These are phyloP conservation scores for Solanum etuberosum DNA, from an alignment of 257 asterid genomes.

Conservation along the genomic window DNA sequence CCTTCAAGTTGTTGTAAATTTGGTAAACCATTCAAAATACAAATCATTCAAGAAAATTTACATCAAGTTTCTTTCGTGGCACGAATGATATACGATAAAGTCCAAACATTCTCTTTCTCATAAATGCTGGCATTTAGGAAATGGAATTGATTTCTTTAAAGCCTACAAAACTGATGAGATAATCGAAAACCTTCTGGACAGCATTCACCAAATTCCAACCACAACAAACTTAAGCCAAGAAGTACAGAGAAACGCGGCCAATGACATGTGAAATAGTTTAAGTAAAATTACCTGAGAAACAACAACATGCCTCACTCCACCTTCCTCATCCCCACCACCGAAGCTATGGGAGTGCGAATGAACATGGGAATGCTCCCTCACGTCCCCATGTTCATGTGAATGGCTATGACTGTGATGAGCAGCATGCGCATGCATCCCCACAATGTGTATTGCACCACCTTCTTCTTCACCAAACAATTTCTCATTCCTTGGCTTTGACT, in stretches of 20 bases:
- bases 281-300: conserved; percentile 68
- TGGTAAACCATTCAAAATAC: neutral
- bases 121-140: neutral
- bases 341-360: conserved; percentile 48
- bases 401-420: conserved; percentile 86
- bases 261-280: neutral
- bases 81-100: neutral
- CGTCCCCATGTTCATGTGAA: conserved; percentile 41
- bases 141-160: neutral
- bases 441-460: conserved; percentile 81
- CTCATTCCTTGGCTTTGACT: conserved; percentile 16
- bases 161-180: neutral
- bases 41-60: neutral
- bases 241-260: neutral
- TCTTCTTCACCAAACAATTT: conserved; percentile 80
- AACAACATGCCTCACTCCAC: conserved; percentile 54
- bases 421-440: conserved; percentile 84
- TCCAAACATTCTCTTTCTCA: neutral
- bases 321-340: conserved; percentile 46
- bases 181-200: neutral
- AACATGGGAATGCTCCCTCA: conserved; percentile 30
- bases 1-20: neutral
- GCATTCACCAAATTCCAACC: neutral
- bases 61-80: neutral
- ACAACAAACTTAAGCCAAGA: neutral